Evolutionary conservation across 305 asterid species (phyloP), one percentile per base, ranked within the genome.

Genomic region (Lippia alba): DNA sequence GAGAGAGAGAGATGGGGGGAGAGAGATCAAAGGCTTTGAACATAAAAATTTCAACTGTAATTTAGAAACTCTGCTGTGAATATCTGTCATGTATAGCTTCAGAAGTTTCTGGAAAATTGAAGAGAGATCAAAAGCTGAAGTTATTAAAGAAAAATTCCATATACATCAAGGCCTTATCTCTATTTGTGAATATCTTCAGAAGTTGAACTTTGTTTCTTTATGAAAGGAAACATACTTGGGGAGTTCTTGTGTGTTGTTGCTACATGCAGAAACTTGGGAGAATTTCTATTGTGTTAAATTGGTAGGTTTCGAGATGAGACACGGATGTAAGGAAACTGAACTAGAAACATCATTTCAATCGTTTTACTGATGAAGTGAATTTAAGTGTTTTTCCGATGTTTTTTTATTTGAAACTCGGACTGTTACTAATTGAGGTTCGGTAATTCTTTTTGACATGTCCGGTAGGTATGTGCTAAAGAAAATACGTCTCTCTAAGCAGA

Each of bases 381-480:
- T 33, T 56, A 41, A 64, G 55, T 46, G 17, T 45, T 33, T 12
- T 39, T 8, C 30, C 5, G 36, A 15, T 15, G 3, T 19, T 8
- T 2, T 19, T 44, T 32, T 6, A 12, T 24, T 24, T 34, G 24
- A 59, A n/a, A 20, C 1, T 40, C n/a, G 46, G 16, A 16, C 24
- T 33, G 8, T 67, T 49, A 51, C 40, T 39, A 54, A 66, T 66
- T 75, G 60, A 73, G 54, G 5, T 73, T 69, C 12, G 14, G n/a
- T 67, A 53, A 65, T 20, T n/a, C 9, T 33, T 41, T 72, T 36
- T 53, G 33, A 69, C 71, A 44, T 71, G 33, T 41, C 9, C 72
- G 34, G 24, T 66, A 93, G 97, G 82, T 93, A 89, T 30, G 92
- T 91, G 71, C 70, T 93, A 59, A 91, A 93, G 90, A 93, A 91